Conservation (phyloP, 2,329 filamentous ascomycete species). For the Diaporthe eres region DNA sequence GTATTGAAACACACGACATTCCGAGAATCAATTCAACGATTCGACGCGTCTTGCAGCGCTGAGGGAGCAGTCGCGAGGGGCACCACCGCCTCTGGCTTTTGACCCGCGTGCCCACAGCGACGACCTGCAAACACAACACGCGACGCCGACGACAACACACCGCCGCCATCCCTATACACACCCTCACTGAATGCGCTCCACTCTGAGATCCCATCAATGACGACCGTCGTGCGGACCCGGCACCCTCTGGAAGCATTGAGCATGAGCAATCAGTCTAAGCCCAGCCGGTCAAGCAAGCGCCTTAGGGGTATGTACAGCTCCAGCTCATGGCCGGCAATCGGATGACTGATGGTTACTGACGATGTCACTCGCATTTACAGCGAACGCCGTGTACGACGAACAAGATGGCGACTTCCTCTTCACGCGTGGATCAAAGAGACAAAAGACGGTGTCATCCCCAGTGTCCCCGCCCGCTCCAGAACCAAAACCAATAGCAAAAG, state of each 20-base stretch:
- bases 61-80: constrained; percentile 39
- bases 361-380: constrained; percentile 37
- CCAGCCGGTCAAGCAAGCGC: constrained; percentile 74
- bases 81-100: constrained; percentile 20
- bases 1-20: constrained; percentile 5
- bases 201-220: constrained; percentile 69
- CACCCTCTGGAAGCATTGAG: constrained; percentile 77
- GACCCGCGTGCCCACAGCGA: constrained; percentile 23
- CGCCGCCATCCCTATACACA: not conserved
- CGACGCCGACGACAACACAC: constrained; percentile 27
- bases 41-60: constrained; percentile 38
- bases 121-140: constrained; percentile 27
- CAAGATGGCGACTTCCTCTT: constrained; percentile 85
- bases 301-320: constrained; percentile 64
- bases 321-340: not conserved
- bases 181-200: constrained; percentile 35
- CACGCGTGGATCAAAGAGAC: constrained; percentile 75
- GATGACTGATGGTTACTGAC: constrained; percentile 21
- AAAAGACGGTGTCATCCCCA: constrained; percentile 64
- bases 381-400: constrained; percentile 72
- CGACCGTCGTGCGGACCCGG: constrained; percentile 76
- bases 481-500: constrained; percentile 57
- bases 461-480: constrained; percentile 49
- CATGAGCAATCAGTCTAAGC: constrained; percentile 75
- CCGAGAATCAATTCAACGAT: constrained; percentile 14